Percentiles rank a stretch among this genome's conserved stretches.
Evolutionary conservation across 2,329 filamentous ascomycete genomes (phyloP).

Genomic region (Venturia aucupariae): DNA sequence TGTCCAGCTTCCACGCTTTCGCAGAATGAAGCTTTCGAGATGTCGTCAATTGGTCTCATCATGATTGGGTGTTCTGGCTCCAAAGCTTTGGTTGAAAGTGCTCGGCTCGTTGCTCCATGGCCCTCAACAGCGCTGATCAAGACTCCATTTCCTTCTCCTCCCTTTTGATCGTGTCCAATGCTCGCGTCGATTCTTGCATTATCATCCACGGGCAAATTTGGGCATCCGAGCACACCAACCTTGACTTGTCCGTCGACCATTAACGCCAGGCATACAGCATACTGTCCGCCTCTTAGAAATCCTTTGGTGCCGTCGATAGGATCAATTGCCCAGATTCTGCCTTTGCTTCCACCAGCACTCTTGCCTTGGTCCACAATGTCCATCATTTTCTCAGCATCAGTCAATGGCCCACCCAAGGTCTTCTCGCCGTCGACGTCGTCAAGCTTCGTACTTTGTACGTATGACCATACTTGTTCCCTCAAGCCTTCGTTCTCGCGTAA

Average conservation of each 20-base stretch:
- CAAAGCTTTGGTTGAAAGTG: constrained; percentile 50
- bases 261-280: constrained; percentile 86
- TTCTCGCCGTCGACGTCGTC: constrained; percentile 55
- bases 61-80: constrained; percentile 53
- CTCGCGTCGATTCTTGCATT: constrained; percentile 58
- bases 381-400: constrained; percentile 54
- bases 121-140: constrained; percentile 78
- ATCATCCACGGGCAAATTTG: constrained; percentile 87
- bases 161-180: constrained; percentile 64
- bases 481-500: constrained; percentile 64
- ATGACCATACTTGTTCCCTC: constrained; percentile 70
- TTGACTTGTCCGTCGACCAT: constrained; percentile 91
- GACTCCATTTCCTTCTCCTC: constrained; percentile 64
- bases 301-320: constrained; percentile 98
- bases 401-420: constrained; percentile 59
- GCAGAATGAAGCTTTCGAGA: constrained; percentile 81
- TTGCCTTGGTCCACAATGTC: constrained; percentile 50
- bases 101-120: constrained; percentile 69
- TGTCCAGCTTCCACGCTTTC: constrained; percentile 93
- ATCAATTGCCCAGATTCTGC: constrained; percentile 90
- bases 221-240: constrained; percentile 89
- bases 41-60: constrained; percentile 69
- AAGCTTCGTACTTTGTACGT: constrained; percentile 60
- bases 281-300: constrained; percentile 91
- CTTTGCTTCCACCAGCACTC: constrained; percentile 60